These are phyloP conservation scores for Nasturtium officinale DNA, from an alignment of 345 rosid genomes.

Conservation along the genomic window DNA sequence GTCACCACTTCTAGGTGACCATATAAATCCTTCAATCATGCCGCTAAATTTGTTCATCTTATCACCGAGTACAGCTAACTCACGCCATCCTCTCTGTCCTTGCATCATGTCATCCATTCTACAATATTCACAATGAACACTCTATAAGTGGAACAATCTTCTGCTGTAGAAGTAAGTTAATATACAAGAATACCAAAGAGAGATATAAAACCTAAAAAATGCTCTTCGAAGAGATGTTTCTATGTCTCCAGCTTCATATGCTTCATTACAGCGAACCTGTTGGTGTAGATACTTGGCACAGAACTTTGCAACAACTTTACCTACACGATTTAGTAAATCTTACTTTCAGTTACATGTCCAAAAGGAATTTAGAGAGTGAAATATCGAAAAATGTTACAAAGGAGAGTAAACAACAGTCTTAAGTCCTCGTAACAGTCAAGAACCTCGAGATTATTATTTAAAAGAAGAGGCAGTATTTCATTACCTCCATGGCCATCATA, in stretches of 20 bases:
- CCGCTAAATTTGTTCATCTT: slow-evolving; percentile 76
- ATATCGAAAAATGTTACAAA: neutral
- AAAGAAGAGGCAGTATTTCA: slow-evolving; percentile 1
- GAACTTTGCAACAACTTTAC: slow-evolving; percentile 83
- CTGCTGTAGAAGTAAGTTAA: neutral
- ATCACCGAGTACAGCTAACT: slow-evolving; percentile 77
- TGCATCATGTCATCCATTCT: slow-evolving; percentile 98
- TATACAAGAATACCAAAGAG: neutral
- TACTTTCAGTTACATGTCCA: neutral
- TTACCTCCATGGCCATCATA: slow-evolving; percentile 94
- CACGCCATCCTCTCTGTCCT: slow-evolving; percentile 91
- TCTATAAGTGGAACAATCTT: neutral
- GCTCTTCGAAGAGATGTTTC: slow-evolving; percentile 68
- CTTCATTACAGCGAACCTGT: slow-evolving; percentile 66
- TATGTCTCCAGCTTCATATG: slow-evolving; percentile 68
- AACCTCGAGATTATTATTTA: slow-evolving; percentile 2
- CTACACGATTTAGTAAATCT: slow-evolving; percentile 41
- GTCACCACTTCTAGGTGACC: slow-evolving; percentile 80
- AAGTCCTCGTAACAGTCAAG: neutral
- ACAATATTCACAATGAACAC: slow-evolving; percentile 14
- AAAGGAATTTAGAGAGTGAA: neutral
- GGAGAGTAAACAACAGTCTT: neutral
- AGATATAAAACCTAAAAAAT: slow-evolving; percentile 60
- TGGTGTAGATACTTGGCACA: slow-evolving; percentile 86
- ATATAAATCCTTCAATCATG: slow-evolving; percentile 78